Base-by-base conservation (phyloP, 192 early-diverging fungal species). In the Diversispora epigaea region DNA sequence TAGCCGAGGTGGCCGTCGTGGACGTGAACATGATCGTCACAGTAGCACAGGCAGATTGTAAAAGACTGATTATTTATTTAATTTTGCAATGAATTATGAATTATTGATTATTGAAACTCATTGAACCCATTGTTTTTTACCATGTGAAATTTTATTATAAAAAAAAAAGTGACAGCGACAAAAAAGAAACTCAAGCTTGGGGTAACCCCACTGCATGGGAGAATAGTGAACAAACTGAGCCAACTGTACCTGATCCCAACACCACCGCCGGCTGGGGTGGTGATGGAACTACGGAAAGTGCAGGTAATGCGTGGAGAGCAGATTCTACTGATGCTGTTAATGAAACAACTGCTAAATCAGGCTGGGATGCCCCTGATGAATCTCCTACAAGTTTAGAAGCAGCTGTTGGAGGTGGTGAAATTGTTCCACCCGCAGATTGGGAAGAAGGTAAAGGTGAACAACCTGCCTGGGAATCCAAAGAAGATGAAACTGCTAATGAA, bases 131-230 rank as follows among this genome's bases (percentile, higher is more conserved):
- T 78, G 68, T 1, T 45, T 57, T 71, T 68, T 14, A 41, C 17
- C 7, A 46, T 21, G 12, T 79, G 80, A 70, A 19, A 2, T 3
- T 41, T 46, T 32, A 49, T 63, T 25, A 64, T 32, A 32, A 32
- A 32, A 32, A 32, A 44, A 69, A 74, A 62, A 84, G 83, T 65
- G 95, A 95, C 79, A 89, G 89, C 58, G 91, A 92, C 50, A 98
- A 98, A 90, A 97, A 98, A 87, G 91, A 93, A 80, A 91, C 86
- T 79, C 90, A 91, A 80, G 90, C 89, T 46, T 94, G 93, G 93
- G 92, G 94, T 32, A 83, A 93, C 68, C 72, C 84, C 40, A 80
- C 83, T 70, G 83, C 89, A 72, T 79, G 84, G 68, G 58, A 84
- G 41, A 47, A 67, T 67, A 84, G 86, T 62, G 85, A 75, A 54